Percentiles rank a stretch among this genome's conserved stretches.
Conservation (phyloP, 805 yeast species). For the Kuraishia piskuri region DNA sequence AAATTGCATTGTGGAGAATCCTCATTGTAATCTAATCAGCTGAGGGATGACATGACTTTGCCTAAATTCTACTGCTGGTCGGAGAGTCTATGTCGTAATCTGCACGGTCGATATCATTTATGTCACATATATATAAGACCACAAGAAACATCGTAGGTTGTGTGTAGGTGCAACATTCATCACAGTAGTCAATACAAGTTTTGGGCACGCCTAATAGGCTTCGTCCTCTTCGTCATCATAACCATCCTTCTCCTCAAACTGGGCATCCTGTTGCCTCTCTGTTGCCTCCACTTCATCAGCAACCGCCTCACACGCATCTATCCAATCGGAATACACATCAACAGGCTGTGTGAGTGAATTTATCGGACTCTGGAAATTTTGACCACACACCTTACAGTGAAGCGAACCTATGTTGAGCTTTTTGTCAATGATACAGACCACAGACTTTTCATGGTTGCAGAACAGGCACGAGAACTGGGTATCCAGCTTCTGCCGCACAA, state of each 20-base stretch:
- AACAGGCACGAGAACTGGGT: conserved; percentile 84
- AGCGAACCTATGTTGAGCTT: conserved; percentile 76
- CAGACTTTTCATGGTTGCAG: conserved; percentile 93
- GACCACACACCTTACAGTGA: conserved; percentile 91
- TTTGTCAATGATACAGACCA: conserved; percentile 81
- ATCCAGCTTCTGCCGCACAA: conserved; percentile 70
- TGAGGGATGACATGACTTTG: too few relatives aligned
- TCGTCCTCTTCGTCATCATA: conserved; percentile 19
- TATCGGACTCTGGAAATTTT: conserved; percentile 81
- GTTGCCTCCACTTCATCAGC: conserved; percentile 47
- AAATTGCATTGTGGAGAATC: too few relatives aligned
- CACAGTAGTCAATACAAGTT: background rate
- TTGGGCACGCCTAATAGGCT: conserved; percentile 1
- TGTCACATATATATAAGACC: background rate
- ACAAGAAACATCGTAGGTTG: background rate
- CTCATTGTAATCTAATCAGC: background rate
- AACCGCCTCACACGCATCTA: conserved; percentile 88
- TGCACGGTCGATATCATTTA: background rate
- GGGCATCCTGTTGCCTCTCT: conserved; percentile 5
- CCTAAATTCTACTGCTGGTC: background rate
- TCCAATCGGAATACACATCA: conserved; percentile 96
- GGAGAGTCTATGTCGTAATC: background rate
- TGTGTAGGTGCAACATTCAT: too few relatives aligned
- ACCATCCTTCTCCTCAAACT: conserved; percentile 26
- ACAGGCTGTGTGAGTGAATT: conserved; percentile 83